Conservation (phyloP, 2,329 filamentous ascomycete species). For the Phialophora verrucosa region DNA sequence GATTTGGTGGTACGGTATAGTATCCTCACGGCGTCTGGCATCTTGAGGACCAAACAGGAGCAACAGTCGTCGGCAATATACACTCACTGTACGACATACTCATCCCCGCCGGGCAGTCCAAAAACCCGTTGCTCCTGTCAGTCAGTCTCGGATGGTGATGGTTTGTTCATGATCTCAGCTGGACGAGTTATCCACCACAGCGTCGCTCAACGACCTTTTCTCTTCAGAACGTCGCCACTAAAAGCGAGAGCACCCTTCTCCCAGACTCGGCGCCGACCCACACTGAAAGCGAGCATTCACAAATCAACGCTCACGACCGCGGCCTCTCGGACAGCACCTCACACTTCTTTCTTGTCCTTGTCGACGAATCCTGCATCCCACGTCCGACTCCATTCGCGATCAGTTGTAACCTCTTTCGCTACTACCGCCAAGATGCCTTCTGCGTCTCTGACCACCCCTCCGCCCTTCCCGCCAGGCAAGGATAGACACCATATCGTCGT, state of each 20-base stretch:
- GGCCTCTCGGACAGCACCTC: neutral
- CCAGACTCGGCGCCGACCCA: neutral
- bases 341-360: neutral
- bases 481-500: slow-evolving; percentile 55
- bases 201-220: neutral
- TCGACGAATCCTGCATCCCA: neutral
- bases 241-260: neutral
- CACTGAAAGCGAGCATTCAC: neutral
- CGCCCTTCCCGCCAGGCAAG: slow-evolving; percentile 34
- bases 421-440: slow-evolving; percentile 4
- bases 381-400: neutral
- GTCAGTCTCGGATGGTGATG: neutral
- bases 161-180: neutral
- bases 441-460: slow-evolving; percentile 22
- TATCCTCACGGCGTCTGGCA: neutral
- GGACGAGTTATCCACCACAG: neutral
- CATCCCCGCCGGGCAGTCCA: neutral
- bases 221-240: neutral
- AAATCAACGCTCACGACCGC: neutral
- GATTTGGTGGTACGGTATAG: neutral
- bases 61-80: neutral
- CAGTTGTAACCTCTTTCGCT: neutral
- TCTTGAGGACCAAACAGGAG: neutral
- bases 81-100: neutral
- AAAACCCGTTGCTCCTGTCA: neutral